Evolutionary conservation across 768 basidiomycete species (phyloP).

Genomic region (Leccinum disarticulatum): DNA sequence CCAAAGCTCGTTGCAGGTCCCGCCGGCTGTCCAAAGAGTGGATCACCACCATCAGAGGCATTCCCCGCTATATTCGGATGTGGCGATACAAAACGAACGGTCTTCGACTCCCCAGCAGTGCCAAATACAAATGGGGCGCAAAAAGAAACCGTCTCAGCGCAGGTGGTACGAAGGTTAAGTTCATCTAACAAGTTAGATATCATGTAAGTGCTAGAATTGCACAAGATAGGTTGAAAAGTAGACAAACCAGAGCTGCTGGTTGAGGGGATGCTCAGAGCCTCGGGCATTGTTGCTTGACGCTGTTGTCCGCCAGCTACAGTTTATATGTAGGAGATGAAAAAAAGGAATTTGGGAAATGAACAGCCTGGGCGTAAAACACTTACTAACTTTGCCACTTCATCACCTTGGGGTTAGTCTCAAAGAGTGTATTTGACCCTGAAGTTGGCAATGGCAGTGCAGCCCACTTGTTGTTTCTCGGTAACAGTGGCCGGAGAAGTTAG

Average conservation of each 20-base stretch:
- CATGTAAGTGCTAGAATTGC: not conserved
- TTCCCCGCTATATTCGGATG: constrained; percentile 27
- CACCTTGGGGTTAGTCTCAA: not conserved
- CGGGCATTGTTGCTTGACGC: not conserved
- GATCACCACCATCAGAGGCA: constrained; percentile 45
- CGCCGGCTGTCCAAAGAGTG: constrained; percentile 59
- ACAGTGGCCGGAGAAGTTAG: too few species aligned
- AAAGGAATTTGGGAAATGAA: not conserved
- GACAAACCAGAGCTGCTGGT: not conserved
- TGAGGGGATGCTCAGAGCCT: not conserved
- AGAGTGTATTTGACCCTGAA: not conserved
- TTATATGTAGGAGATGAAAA: not conserved
- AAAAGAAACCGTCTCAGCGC: not conserved
- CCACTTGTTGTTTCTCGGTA: not conserved
- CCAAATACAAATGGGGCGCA: not conserved
- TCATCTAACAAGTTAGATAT: not conserved
- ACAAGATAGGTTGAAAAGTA: not conserved
- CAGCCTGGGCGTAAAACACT: not conserved
- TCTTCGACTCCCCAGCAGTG: constrained; percentile 28
- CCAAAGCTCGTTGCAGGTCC: constrained; percentile 47
- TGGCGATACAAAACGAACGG: constrained; percentile 35
- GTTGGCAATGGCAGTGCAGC: not conserved
- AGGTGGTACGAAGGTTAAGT: not conserved
- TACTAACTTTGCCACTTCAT: too few species aligned
- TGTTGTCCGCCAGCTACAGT: not conserved